Evolutionary conservation across 164 flowering plant species (phyloP).

Genomic region (Magnolia changhungtana): DNA sequence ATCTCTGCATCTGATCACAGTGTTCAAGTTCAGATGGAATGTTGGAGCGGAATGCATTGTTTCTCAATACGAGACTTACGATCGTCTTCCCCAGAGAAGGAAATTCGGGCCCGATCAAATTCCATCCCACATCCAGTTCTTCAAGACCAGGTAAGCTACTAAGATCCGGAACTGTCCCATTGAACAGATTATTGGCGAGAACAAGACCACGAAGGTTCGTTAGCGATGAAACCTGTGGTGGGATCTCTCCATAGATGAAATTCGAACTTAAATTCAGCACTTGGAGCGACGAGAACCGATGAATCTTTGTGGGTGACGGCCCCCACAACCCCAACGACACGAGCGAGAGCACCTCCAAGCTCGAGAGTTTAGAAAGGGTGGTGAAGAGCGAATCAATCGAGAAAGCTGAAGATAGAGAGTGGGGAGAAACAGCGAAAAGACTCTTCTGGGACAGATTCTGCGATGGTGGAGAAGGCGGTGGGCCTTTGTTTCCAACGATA

Average conservation of each 20-base stretch:
- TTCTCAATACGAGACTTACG: slow-evolving; percentile 37
- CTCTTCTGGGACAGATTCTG: slow-evolving; percentile 12
- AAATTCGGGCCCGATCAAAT: slow-evolving; percentile 55
- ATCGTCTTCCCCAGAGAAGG: slow-evolving; percentile 52
- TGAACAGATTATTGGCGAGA: slow-evolving; percentile 60
- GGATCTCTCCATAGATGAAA: slow-evolving; percentile 59
- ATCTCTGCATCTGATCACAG: slow-evolving; percentile 34
- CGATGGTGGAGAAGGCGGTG: slow-evolving; percentile 26
- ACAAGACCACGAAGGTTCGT: slow-evolving; percentile 43
- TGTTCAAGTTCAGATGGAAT: slow-evolving; percentile 39
- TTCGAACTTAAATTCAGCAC: slow-evolving; percentile 71
- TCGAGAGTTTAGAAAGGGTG: slow-evolving; percentile 58
- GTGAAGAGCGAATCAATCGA: slow-evolving; percentile 71
- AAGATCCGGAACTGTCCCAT: slow-evolving; percentile 79
- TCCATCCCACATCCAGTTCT: slow-evolving; percentile 58
- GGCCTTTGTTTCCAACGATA: slow-evolving; percentile 39
- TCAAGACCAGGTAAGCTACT: slow-evolving; percentile 33
- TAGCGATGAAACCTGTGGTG: slow-evolving; percentile 33
- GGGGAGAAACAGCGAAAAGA: slow-evolving; percentile 19
- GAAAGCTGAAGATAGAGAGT: slow-evolving; percentile 44
- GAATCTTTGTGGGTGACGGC: slow-evolving; percentile 53
- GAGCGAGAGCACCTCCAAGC: slow-evolving; percentile 49
- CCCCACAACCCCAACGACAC: slow-evolving; percentile 91
- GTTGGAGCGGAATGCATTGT: slow-evolving; percentile 53
- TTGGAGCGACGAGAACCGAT: slow-evolving; percentile 47